phyloP scores from a whole-genome alignment of 331 rosid species.

The Quercus tomentella region DNA sequence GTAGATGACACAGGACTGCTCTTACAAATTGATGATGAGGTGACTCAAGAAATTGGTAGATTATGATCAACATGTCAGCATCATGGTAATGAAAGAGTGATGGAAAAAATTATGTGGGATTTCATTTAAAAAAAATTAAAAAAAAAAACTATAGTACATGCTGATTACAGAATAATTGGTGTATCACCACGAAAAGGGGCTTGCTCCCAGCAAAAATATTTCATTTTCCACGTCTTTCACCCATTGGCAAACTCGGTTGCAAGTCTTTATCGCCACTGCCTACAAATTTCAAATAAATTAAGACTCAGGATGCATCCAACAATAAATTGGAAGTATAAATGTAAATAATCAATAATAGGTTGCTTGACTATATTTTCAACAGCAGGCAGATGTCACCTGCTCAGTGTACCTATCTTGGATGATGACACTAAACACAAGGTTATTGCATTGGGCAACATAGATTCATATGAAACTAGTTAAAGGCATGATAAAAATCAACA shows the following conservation, averaged over 20 bases:
- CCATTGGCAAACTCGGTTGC: conserved; percentile 98
- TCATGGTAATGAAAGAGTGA: background rate
- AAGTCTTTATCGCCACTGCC: conserved; percentile 88
- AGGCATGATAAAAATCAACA: background rate
- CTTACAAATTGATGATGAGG: background rate
- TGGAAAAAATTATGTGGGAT: background rate
- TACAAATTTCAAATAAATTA: conserved; percentile 34
- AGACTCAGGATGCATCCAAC: conserved; percentile 10
- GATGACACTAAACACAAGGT: background rate
- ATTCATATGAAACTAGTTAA: background rate
- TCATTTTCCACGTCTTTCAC: conserved; percentile 94
- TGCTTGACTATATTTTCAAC: background rate
- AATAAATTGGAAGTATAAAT: background rate
- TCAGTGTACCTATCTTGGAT: background rate
- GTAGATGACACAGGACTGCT: background rate
- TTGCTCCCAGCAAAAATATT: conserved; percentile 94
- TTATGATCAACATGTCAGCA: background rate
- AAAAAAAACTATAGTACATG: conserved; percentile 23
- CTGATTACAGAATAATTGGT: conserved; percentile 22
- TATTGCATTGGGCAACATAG: background rate
- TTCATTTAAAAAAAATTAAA: background rate
- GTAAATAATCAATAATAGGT: background rate
- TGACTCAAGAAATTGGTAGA: background rate
- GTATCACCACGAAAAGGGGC: conserved; percentile 98
- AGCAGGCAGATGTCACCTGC: background rate